Conservation (phyloP, 192 early-diverging fungal genomes). For the Umbelopsis isabellina region DNA sequence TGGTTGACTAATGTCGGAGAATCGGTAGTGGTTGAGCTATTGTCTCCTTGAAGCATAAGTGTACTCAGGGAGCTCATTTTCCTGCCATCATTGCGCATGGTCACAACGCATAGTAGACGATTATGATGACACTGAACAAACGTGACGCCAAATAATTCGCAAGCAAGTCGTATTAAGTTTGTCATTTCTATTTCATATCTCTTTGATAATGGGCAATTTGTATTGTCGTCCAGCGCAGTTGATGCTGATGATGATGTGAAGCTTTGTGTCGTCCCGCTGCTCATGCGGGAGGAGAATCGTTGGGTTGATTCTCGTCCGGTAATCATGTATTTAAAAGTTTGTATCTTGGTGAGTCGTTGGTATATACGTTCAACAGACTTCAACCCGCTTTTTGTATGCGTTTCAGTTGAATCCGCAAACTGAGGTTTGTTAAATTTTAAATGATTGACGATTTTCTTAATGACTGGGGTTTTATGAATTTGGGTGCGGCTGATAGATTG, state of each 20-base stretch:
- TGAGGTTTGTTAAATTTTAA: background rate
- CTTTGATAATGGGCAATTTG: conserved; percentile 6
- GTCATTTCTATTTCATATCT: conserved; percentile 33
- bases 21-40: background rate
- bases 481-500: conserved; percentile 1
- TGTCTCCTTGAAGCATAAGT: conserved; percentile 3
- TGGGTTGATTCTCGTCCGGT: conserved; percentile 11
- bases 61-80: conserved; percentile 20
- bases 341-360: conserved; percentile 35
- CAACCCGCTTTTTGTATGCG: conserved; percentile 16
- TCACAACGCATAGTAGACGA: conserved; percentile 29
- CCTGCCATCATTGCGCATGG: conserved; percentile 25
- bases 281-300: conserved; percentile 13
- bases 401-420: background rate
- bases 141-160: conserved; percentile 38
- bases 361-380: conserved; percentile 29
- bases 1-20: background rate
- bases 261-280: conserved; percentile 12
- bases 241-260: conserved; percentile 11
- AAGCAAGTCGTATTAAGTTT: conserved; percentile 27
- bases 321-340: conserved; percentile 34
- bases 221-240: conserved; percentile 12
- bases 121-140: conserved; percentile 28
- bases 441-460: conserved; percentile 6
- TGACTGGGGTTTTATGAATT: background rate